Percentiles rank a stretch among this genome's conserved stretches.
phyloP scores from a whole-genome alignment of 2,329 filamentous ascomycete genomes.

The Alternaria arbusti region DNA sequence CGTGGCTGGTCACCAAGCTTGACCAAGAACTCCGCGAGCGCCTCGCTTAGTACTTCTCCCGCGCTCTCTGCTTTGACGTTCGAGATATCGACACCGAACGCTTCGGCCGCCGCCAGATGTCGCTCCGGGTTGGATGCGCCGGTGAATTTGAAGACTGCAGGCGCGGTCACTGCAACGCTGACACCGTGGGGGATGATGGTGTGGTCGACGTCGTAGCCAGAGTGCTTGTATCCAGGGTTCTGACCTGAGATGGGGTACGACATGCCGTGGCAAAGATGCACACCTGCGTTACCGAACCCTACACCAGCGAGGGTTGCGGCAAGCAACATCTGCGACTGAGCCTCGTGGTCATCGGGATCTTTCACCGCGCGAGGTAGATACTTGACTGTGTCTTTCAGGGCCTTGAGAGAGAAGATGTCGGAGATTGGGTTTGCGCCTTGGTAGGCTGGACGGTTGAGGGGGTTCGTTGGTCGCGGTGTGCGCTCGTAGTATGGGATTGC shows the following conservation, averaged over 20 bases:
- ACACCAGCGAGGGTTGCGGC: slow-evolving; percentile 93
- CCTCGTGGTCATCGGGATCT: slow-evolving; percentile 89
- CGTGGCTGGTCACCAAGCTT: slow-evolving; percentile 88
- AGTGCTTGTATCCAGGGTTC: slow-evolving; percentile 88
- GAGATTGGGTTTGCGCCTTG: slow-evolving; percentile 98
- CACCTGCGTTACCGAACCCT: slow-evolving; percentile 96
- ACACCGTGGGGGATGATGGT: slow-evolving; percentile 96
- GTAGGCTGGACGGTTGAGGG: slow-evolving; percentile 89
- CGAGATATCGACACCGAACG: slow-evolving; percentile 86
- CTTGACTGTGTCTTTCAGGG: slow-evolving; percentile 82
- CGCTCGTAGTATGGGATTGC: slow-evolving; percentile 94
- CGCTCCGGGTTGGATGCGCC: slow-evolving; percentile 89
- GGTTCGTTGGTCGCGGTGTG: slow-evolving; percentile 82
- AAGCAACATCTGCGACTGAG: slow-evolving; percentile 93
- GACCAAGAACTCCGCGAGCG: slow-evolving; percentile 79
- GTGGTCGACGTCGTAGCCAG: slow-evolving; percentile 77
- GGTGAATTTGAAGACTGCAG: slow-evolving; percentile 93
- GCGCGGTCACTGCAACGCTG: slow-evolving; percentile 89
- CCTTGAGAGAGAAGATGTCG: slow-evolving; percentile 92
- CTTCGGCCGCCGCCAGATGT: slow-evolving; percentile 86
- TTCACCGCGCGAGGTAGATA: slow-evolving; percentile 88
- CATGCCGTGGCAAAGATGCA: slow-evolving; percentile 91
- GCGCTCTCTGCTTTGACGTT: slow-evolving; percentile 89
- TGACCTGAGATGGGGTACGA: slow-evolving; percentile 96
- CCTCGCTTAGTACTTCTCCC: slow-evolving; percentile 85